A percentile compares a stretch with the other conserved stretches of the same genome.
phyloP scores from a whole-genome alignment of 1,284 basidiomycete genomes.

The Blastosporella zonata region DNA sequence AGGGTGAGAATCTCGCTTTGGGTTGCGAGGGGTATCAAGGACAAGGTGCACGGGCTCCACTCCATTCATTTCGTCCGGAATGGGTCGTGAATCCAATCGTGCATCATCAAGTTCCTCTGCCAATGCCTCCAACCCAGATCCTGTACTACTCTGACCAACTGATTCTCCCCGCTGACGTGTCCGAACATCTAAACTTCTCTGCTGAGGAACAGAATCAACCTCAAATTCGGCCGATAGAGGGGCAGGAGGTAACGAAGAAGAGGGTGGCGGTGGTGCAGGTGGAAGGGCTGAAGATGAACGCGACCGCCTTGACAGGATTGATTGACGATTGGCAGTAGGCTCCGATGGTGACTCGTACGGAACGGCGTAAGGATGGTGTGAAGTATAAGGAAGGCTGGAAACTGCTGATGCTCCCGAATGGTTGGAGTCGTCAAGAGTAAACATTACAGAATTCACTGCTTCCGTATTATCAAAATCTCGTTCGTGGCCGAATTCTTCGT shows the following conservation, averaged over 20 bases:
- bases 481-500: conserved; percentile 28
- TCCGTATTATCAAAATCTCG: conserved; percentile 41
- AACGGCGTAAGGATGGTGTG: conserved; percentile 44
- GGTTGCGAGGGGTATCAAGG: conserved; percentile 35
- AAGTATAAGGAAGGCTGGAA: conserved; percentile 28
- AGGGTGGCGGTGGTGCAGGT: conserved; percentile 63
- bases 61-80: conserved; percentile 13
- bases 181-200: conserved; percentile 34
- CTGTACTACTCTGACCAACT: conserved; percentile 49
- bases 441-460: conserved; percentile 45
- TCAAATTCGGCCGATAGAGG: conserved; percentile 38
- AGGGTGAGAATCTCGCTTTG: conserved; percentile 56
- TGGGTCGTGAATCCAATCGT: conserved; percentile 18
- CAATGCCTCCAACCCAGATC: conserved; percentile 58
- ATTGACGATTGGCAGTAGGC: conserved; percentile 20
- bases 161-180: conserved; percentile 46
- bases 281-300: conserved; percentile 60
- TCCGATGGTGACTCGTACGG: conserved; percentile 32
- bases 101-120: conserved; percentile 50
- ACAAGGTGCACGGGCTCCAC: conserved; percentile 24
- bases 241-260: conserved; percentile 58
- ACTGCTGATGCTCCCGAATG: conserved; percentile 31
- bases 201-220: conserved; percentile 25
- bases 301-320: conserved; percentile 36
- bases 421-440: conserved; percentile 41